phyloP scores from a whole-genome alignment of 176 grass and related monocot genomes.

The Bothriochloa decipiens region DNA sequence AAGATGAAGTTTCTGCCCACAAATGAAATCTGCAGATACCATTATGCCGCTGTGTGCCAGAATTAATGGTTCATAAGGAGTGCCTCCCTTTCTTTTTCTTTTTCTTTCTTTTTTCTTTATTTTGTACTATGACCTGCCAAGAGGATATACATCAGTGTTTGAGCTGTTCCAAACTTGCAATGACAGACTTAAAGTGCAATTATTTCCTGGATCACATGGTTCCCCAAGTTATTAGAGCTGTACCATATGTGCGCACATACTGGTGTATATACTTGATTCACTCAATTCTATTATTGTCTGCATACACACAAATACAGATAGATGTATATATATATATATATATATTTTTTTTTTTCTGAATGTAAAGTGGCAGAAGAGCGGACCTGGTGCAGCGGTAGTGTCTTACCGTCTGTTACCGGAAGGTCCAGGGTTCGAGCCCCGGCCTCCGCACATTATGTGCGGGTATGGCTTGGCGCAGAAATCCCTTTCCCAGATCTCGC shows the following conservation, averaged over 20 bases:
- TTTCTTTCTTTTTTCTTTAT: not conserved
- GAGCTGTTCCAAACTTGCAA: slow-evolving; percentile 39
- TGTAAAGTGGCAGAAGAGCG: no score
- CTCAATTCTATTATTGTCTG: no score
- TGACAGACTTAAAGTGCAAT: slow-evolving; percentile 28
- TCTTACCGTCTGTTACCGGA: no score
- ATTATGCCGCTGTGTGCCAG: slow-evolving; percentile 6
- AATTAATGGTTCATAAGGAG: slow-evolving; percentile 28
- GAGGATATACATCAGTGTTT: slow-evolving; percentile 31
- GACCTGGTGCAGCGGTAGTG: no score
- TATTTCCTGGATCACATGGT: slow-evolving; percentile 44
- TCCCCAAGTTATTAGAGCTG: slow-evolving; percentile 22
- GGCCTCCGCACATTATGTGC: no score
- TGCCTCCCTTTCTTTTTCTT: not conserved
- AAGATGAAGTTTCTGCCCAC: slow-evolving; percentile 21
- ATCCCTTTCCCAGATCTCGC: no score
- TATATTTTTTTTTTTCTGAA: no score
- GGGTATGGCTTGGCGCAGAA: no score
- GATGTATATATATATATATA: no score
- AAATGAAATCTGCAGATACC: slow-evolving; percentile 2
- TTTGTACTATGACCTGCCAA: slow-evolving; percentile 31
- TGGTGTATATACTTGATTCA: no score
- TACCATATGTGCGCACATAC: slow-evolving; percentile 23
- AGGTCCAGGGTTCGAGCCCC: no score
- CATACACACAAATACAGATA: no score